Base-by-base conservation (phyloP, 1,139 yeast genomes). In the Sugiyamaella novakii region DNA sequence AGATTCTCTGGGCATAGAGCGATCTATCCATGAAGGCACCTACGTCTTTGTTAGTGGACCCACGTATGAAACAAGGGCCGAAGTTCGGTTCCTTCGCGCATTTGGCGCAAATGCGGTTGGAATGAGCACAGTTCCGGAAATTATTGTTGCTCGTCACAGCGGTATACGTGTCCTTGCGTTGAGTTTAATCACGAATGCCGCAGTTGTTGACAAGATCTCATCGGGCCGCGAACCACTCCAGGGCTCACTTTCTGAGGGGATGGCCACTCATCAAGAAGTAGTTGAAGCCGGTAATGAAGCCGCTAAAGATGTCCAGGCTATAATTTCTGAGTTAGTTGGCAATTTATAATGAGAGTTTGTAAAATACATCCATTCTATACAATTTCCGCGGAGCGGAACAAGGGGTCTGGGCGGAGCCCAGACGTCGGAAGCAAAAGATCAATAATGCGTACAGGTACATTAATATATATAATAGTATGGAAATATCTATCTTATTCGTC, bases 121-220 rank as follows among this genome's bases (percentile, higher is more conserved):
- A 2, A 92, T 92, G 98, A 86, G 96, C 52, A 92, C 98, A 0
- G 97, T 91, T 29, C 97, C 98, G 0, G 98, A 92, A 67, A 95
- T 88, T 1, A 80, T 89, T 56, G 84, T 87, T 11, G 98, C 96
- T 2, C 83, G 96, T 63, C 98, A 92, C 66, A 78, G 84, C 51
- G 95, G 89, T 0, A 68, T 94, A 70, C 76, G 75, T 55, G 95
- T 88, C 3, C 72, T 92, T 54, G 98, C 97, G 0, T 67, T 92
- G 47, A 84, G 95, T 53, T 76, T 92, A 55, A 84, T 92, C 54
- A 92, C 98, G 24, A 92, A 92, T 64, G 82, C 79, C 1, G 91
- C 87, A 31, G 87, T 89, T 7, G 77, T 78, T 18, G 85, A 77
- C n/a, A 77, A 78, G 51, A 92, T 96, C 8, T 84, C 89, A 5